Conservation (phyloP, 306 rosid species). For the Cyclanthera cordifolia region DNA sequence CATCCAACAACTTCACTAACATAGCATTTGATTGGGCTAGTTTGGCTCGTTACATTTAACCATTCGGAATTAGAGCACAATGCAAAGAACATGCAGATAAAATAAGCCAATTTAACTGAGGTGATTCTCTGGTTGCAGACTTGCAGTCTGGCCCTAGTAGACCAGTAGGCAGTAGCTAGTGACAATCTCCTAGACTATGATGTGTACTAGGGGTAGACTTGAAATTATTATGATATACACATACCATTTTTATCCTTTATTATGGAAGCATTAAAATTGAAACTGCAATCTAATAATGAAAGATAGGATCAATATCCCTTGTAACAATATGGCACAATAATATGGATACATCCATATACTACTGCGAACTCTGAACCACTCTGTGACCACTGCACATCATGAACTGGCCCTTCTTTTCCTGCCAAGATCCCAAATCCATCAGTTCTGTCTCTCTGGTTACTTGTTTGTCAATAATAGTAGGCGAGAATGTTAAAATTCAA, state of each 20-base stretch:
- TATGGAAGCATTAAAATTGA: not conserved
- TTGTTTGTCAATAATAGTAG: not conserved
- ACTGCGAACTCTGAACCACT: conserved; percentile 80
- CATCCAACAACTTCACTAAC: not conserved
- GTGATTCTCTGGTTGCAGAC: not conserved
- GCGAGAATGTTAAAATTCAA: not conserved
- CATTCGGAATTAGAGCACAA: not conserved
- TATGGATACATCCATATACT: conserved; percentile 96
- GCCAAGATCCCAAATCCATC: conserved; percentile 29
- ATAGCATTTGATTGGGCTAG: not conserved
- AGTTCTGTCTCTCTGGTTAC: conserved; percentile 4
- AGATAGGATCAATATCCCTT: not conserved
- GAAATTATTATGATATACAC: not conserved
- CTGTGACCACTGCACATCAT: conserved; percentile 85
- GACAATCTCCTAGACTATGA: conserved; percentile 2
- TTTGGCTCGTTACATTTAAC: not conserved
- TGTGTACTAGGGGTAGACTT: no score
- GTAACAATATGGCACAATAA: not conserved
- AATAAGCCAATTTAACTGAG: not conserved
- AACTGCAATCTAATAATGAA: not conserved
- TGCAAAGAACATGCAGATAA: not conserved
- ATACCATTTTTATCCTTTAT: not conserved
- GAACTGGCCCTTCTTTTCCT: conserved; percentile 96
- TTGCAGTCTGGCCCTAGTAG: not conserved
- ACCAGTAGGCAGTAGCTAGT: not conserved